A percentile compares a stretch with the other conserved stretches of the same genome.
Conservation (phyloP, 2,329 filamentous ascomycete genomes). For the Fusarium sp. region DNA sequence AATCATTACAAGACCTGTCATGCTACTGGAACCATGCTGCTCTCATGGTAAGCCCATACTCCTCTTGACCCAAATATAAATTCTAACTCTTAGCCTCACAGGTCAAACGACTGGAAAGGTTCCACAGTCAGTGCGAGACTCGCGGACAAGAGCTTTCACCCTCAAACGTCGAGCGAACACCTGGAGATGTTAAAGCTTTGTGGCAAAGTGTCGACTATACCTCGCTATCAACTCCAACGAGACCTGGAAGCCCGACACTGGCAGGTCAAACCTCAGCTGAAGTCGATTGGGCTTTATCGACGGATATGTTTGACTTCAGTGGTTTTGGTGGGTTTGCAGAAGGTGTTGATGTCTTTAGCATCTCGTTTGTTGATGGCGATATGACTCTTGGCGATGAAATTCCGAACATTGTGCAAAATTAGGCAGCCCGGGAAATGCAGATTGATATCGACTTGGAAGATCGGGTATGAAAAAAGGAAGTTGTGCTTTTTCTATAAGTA, state of each 20-base stretch:
- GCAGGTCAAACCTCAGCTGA: background rate
- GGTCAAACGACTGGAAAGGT: constrained; percentile 8
- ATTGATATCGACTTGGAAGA: background rate
- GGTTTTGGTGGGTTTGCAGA: constrained; percentile 12
- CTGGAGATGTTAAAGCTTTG: constrained; percentile 8
- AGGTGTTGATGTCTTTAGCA: constrained; percentile 13
- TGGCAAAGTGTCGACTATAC: constrained; percentile 23
- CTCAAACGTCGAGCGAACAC: background rate
- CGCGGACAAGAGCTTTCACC: constrained; percentile 7
- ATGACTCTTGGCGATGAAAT: constrained; percentile 1
- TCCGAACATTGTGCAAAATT: background rate
- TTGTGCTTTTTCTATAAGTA: constrained; percentile 52
- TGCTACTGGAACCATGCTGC: constrained; percentile 13
- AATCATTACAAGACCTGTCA: background rate
- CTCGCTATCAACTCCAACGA: constrained; percentile 5
- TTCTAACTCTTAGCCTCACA: background rate
- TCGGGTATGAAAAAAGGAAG: background rate
- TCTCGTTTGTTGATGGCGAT: constrained; percentile 15
- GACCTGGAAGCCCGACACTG: background rate
- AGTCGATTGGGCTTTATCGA: background rate
- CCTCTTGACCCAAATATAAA: accelerated
- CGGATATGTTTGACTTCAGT: constrained; percentile 16
- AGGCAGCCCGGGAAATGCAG: background rate
- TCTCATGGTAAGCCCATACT: background rate
- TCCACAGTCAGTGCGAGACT: constrained; percentile 3